A percentile compares a stretch with the other conserved stretches of the same genome.
phyloP scores from a whole-genome alignment of 116 monocot genomes.

The Dioscorea cayenensis region DNA sequence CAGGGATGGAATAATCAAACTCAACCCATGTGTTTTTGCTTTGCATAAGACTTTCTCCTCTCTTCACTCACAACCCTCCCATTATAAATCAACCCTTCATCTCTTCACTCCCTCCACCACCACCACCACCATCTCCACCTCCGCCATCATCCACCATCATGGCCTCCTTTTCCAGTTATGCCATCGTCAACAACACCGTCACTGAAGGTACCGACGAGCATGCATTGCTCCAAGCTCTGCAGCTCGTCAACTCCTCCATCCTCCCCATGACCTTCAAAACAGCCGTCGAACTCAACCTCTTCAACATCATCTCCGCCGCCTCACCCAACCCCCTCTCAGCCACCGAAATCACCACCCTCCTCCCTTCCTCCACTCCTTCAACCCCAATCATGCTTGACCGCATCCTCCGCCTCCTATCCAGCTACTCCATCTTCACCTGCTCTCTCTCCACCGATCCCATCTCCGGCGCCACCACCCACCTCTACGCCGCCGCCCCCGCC shows the following conservation, averaged over 20 bases:
- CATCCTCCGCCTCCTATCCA: slow-evolving; percentile 32
- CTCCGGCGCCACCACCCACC: slow-evolving; percentile 2
- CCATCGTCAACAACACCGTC: too few species aligned
- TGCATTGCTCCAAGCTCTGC: slow-evolving; percentile 32
- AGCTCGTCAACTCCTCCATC: slow-evolving; percentile 31
- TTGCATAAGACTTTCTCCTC: too few species aligned
- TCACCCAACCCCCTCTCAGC: slow-evolving; percentile 21
- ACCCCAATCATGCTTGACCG: slow-evolving; percentile 36
- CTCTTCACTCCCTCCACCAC: too few species aligned
- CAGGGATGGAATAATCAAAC: too few species aligned
- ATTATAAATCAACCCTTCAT: too few species aligned
- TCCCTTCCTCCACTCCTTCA: slow-evolving; percentile 17
- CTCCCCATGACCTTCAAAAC: slow-evolving; percentile 47
- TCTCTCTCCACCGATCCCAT: slow-evolving; percentile 3
- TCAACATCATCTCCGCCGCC: slow-evolving; percentile 28
- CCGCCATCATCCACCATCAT: too few species aligned
- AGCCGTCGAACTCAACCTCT: slow-evolving; percentile 36
- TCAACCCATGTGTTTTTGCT: too few species aligned
- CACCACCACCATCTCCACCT: too few species aligned
- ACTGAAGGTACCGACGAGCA: slow-evolving; percentile 28
- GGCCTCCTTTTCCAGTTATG: too few species aligned
- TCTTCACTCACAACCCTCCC: too few species aligned
- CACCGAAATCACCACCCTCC: slow-evolving; percentile 11
- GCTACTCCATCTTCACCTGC: slow-evolving; percentile 35
- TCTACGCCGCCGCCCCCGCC: slow-evolving; percentile 36